Evolutionary conservation across 306 rosid species (phyloP), one percentile per base, ranked within the genome.

Genomic region (Geum urbanum): DNA sequence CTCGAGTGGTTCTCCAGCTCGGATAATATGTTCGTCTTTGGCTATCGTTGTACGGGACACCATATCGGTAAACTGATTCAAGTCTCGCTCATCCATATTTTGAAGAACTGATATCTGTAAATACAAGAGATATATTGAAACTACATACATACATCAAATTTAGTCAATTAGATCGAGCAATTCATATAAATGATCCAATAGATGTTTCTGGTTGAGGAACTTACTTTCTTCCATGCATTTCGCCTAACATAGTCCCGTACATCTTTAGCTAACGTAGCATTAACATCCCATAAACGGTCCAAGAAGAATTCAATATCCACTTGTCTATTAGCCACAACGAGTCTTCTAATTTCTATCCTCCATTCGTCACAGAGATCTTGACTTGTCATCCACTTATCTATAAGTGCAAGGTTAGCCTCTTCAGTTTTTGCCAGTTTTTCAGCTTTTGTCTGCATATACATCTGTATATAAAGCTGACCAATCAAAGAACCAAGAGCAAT

Each of bases 391-490:
- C 80, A 80, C 9, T 41, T 6, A 8, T 55, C 7, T 55, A 55
- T 19, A 4, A 19, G n/a, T n/a, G n/a, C n/a, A n/a, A n/a, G n/a
- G n/a, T n/a, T n/a, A n/a, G n/a, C n/a, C n/a, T n/a, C n/a, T 22
- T 5, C 5, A 1, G 22, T 10, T 6, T 20, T 54, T 7, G 10
- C 6, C 9, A 9, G 22, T 15, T 55, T 9, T 55, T 20, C 15
- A 20, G 37, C 0, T 54, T 54, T 12, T 10, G 37, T 19, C 7
- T 55, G 92, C 81, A 91, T 78, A 41, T 82, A 88, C 67, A 86
- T 86, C 97, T 88, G 81, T 72, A n/a, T n/a, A n/a, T n/a, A n/a
- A n/a, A n/a, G n/a, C n/a, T n/a, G n/a, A n/a, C n/a, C n/a, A n/a
- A n/a, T n/a, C n/a, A n/a, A n/a, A n/a, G n/a, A n/a, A n/a, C n/a